Evolutionary conservation across 2,329 filamentous ascomycete genomes (phyloP).

Genomic region (Arachnomyces sp.): DNA sequence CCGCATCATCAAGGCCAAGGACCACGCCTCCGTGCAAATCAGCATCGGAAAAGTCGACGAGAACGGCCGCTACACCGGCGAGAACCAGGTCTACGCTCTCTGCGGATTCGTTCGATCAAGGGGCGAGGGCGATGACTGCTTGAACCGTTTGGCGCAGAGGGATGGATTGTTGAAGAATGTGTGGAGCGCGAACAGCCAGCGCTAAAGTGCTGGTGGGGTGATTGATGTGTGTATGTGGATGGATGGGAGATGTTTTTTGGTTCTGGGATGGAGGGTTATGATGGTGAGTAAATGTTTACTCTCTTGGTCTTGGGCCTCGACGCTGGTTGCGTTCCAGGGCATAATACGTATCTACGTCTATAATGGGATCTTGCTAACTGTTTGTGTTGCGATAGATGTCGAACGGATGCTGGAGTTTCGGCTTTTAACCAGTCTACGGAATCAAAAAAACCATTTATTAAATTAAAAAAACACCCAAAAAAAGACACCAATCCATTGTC

Average conservation of each 20-base stretch:
- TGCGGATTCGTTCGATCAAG: conserved; percentile 96
- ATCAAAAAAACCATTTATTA: too few relatives aligned
- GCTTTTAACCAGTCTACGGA: too few relatives aligned
- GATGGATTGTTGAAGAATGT: conserved; percentile 96
- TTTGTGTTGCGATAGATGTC: too few relatives aligned
- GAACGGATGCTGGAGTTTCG: too few relatives aligned
- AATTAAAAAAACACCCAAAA: too few relatives aligned
- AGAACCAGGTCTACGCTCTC: conserved; percentile 95
- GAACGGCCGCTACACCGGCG: conserved; percentile 92
- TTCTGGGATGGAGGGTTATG: conserved; percentile 23
- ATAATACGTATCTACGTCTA: too few relatives aligned
- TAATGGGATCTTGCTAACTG: too few relatives aligned
- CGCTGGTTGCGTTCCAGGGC: too few relatives aligned
- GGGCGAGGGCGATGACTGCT: conserved; percentile 92
- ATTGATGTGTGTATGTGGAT: conserved; percentile 12
- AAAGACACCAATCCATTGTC: too few relatives aligned
- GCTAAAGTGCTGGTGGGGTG: conserved; percentile 26
- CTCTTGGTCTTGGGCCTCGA: too few relatives aligned
- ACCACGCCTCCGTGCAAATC: conserved; percentile 98
- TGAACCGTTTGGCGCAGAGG: conserved; percentile 92
- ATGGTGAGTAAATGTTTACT: too few relatives aligned
- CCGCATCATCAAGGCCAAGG: conserved; percentile 99
- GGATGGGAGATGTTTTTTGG: conserved; percentile 13
- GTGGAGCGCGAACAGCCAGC: conserved; percentile 66
- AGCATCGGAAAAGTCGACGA: conserved; percentile 97